Percentiles rank a stretch among this genome's conserved stretches.
Conservation (phyloP, 768 basidiomycete species). For the Kockovaella imperatae region DNA sequence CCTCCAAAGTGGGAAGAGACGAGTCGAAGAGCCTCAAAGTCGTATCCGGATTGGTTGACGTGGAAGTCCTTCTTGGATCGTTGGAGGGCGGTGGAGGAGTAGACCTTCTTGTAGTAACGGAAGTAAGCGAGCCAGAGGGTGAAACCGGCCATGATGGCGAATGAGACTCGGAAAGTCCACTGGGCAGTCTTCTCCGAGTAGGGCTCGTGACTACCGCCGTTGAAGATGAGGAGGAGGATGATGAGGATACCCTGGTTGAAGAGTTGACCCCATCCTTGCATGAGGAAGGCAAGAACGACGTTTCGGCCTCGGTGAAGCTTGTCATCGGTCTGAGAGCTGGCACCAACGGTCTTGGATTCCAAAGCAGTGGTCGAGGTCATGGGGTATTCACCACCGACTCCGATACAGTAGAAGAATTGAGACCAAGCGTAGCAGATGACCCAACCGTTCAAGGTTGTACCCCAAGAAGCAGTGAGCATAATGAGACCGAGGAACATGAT, state of each 20-base stretch:
- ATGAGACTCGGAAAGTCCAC: conserved; percentile 47
- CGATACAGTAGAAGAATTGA: conserved; percentile 47
- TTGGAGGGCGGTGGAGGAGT: conserved; percentile 38
- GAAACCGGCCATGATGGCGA: conserved; percentile 46
- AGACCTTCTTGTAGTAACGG: conserved; percentile 46
- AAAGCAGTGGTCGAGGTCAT: conserved; percentile 47
- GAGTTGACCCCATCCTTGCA: conserved; percentile 47
- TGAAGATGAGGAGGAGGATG: conserved; percentile 47
- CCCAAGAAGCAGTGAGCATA: conserved; percentile 49
- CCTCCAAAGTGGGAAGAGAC: conserved; percentile 44
- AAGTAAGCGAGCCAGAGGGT: conserved; percentile 49
- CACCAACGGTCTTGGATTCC: conserved; percentile 38
- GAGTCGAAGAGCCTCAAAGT: conserved; percentile 44
- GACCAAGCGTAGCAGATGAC: conserved; percentile 45
- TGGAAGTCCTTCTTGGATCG: conserved; percentile 41
- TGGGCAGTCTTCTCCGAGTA: conserved; percentile 43
- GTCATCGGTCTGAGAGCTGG: conserved; percentile 42
- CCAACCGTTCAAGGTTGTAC: conserved; percentile 45
- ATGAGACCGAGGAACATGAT: conserved; percentile 47
- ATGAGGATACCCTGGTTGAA: conserved; percentile 45
- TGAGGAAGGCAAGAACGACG: conserved; percentile 47
- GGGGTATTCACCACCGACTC: conserved; percentile 44
- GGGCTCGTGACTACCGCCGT: conserved; percentile 34
- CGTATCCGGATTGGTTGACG: conserved; percentile 46
- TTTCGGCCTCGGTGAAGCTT: conserved; percentile 47